A percentile compares a stretch with the other conserved stretches of the same genome.
These are phyloP conservation scores for Pyricularia pennisetigena DNA, from an alignment of 2,329 filamentous ascomycete species.

Conservation along the genomic window DNA sequence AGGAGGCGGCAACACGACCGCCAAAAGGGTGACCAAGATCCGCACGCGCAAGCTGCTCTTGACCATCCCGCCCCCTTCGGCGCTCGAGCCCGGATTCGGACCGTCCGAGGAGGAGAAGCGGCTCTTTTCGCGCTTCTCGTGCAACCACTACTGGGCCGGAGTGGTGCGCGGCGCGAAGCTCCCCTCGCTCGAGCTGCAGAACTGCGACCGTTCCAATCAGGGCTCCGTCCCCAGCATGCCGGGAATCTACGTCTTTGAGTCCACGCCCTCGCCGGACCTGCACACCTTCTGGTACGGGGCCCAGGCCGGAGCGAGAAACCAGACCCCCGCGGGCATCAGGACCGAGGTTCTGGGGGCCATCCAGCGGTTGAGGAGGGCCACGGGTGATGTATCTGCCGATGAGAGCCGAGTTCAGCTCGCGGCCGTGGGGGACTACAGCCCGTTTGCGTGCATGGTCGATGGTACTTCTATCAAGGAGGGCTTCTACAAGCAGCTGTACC, in stretches of 20 bases:
- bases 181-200: not conserved
- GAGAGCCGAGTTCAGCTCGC: not conserved
- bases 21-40: not conserved
- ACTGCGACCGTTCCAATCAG: not conserved
- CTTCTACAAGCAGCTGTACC: constrained; percentile 16
- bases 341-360: not conserved
- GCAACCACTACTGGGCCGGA: constrained; percentile 6
- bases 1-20: not conserved
- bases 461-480: constrained; percentile 12
- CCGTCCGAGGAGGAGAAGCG: not conserved
- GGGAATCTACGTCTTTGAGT: not conserved
- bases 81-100: not conserved
- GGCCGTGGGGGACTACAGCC: constrained; percentile 2
- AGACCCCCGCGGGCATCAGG: not conserved
- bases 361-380: not conserved
- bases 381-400: not conserved
- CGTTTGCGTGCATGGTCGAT: not conserved
- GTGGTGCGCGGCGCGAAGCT: constrained; percentile 4
- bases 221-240: constrained; percentile 1
- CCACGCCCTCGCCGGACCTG: not conserved
- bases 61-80: not conserved
- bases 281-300: not conserved
- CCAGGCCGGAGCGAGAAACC: not conserved
- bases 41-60: constrained; percentile 2
- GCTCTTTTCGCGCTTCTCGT: constrained; percentile 5